Base-by-base conservation (phyloP, 495 filamentous ascomycete genomes). In the Gamarada debralockiae region DNA sequence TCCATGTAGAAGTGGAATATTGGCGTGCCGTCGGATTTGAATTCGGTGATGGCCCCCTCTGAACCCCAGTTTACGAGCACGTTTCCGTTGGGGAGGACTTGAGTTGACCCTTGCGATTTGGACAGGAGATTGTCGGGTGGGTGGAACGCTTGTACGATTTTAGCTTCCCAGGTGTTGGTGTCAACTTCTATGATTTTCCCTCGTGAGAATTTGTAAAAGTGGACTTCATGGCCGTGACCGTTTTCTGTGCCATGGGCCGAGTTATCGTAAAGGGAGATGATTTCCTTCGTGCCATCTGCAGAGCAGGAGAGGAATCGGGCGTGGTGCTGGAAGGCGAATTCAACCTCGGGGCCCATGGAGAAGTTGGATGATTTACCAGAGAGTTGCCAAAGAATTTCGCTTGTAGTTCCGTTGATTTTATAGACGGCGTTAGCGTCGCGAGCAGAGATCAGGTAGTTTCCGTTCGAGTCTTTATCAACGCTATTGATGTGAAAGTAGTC, bases 401-500 rank as follows among this genome's bases (percentile, higher is more conserved):
- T 80, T 51, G 81, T 71, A 27, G 71, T 75, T 36, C 78, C 79
- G 27, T 81, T 82, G 54, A 85, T 75, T 58, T 80, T 80, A 60
- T 80, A 80, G 47, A 85, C 71, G 23, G 76, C 70, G 60, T 73
- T 77, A 1, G 75, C 76, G 57, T 84, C 76, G 5, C 82, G 77
- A 7, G 77, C 77, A 1, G 81, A 83, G 23, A 84, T 75, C 36
- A 83, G 60, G 57, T 83, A 84, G 64, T 81, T 75, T 5, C 80
- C 79, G 2, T 74, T 72, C 0, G 40, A 37, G 58, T 80, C 74
- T 62, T 81, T 82, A 58, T 83, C 80, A 46, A 85, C 70, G 18
- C 77, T 80, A 63, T 84, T 83, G 66, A 85, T 80, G 63, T 83
- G 80, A 67, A 83, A 84, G 62, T 80, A 83, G 61, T 85, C 79